phyloP scores from a whole-genome alignment of 169 alveolate species.

The Sarcocystis neurona region DNA sequence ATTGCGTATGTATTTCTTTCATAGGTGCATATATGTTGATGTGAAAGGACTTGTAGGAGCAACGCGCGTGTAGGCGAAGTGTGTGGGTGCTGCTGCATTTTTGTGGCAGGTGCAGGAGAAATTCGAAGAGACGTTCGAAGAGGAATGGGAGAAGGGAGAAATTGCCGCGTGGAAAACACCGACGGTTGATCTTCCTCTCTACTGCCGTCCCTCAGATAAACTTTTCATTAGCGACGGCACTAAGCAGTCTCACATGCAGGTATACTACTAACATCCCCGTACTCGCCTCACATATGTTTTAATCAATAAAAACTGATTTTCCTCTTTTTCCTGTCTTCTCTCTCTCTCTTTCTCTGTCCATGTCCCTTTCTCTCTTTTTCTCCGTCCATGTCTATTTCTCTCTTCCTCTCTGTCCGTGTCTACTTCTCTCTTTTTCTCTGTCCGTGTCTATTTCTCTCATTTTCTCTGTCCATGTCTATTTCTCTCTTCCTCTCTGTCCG shows the following conservation, averaged over 20 bases:
- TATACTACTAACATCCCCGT: too few relatives aligned
- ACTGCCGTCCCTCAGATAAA: slow-evolving; percentile 77
- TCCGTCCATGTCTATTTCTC: background rate
- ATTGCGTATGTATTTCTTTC: too few relatives aligned
- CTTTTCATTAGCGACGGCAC: slow-evolving; percentile 70
- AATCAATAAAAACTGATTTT: too few relatives aligned
- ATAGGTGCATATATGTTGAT: too few relatives aligned
- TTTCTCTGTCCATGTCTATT: background rate
- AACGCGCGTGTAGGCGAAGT: too few relatives aligned
- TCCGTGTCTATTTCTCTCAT: background rate
- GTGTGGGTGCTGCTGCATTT: too few relatives aligned
- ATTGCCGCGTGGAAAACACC: slow-evolving; percentile 78
- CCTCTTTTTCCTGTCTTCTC: background rate
- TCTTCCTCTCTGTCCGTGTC: background rate
- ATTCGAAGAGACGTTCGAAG: slow-evolving; percentile 74
- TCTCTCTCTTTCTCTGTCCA: background rate
- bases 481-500: slow-evolving; percentile 3
- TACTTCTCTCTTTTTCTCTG: background rate
- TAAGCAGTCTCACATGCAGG: slow-evolving; percentile 48
- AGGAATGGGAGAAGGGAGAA: slow-evolving; percentile 67
- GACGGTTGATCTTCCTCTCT: slow-evolving; percentile 74
- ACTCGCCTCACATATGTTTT: too few relatives aligned
- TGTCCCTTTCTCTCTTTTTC: too few relatives aligned
- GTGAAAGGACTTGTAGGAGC: too few relatives aligned
- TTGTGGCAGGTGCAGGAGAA: slow-evolving; percentile 55